These are phyloP conservation scores for Vigna angularis DNA, from an alignment of 306 rosid species.

Conservation along the genomic window DNA sequence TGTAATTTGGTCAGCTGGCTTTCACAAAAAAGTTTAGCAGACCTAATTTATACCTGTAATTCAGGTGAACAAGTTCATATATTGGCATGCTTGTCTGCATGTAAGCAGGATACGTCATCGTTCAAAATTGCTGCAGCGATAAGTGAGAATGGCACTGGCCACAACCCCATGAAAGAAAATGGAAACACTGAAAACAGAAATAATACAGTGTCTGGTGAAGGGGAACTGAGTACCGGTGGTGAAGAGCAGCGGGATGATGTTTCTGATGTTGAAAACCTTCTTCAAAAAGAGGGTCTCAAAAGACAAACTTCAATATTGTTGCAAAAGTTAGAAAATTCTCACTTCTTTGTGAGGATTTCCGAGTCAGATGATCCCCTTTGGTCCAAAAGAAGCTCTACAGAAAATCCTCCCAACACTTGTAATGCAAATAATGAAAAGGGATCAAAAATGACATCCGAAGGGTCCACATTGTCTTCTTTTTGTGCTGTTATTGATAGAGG, in stretches of 20 bases:
- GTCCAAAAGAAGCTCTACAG: constrained; percentile 64
- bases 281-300: constrained; percentile 71
- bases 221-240: constrained; percentile 53
- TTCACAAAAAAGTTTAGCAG: constrained; percentile 48
- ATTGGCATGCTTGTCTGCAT: constrained; percentile 94
- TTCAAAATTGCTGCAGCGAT: constrained; percentile 76
- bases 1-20: constrained; percentile 47
- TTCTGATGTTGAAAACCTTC: constrained; percentile 67
- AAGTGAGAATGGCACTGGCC: constrained; percentile 69
- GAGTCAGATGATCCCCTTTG: constrained; percentile 81
- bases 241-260: constrained; percentile 56
- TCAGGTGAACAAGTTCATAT: constrained; percentile 94
- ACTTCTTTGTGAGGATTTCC: constrained; percentile 90
- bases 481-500: constrained; percentile 81
- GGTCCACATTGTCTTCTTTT: constrained; percentile 48
- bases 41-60: constrained; percentile 58
- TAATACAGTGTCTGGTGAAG: constrained; percentile 49
- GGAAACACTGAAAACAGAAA: constrained; percentile 55
- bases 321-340: constrained; percentile 84
- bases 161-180: constrained; percentile 61
- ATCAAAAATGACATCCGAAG: constrained; percentile 46
- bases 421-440: constrained; percentile 50
- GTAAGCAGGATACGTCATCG: constrained; percentile 83
- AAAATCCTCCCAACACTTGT: constrained; percentile 41
- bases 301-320: constrained; percentile 68